Base-by-base conservation (phyloP, 2,329 filamentous ascomycete species). In the Beauveria rudraprayagi region DNA sequence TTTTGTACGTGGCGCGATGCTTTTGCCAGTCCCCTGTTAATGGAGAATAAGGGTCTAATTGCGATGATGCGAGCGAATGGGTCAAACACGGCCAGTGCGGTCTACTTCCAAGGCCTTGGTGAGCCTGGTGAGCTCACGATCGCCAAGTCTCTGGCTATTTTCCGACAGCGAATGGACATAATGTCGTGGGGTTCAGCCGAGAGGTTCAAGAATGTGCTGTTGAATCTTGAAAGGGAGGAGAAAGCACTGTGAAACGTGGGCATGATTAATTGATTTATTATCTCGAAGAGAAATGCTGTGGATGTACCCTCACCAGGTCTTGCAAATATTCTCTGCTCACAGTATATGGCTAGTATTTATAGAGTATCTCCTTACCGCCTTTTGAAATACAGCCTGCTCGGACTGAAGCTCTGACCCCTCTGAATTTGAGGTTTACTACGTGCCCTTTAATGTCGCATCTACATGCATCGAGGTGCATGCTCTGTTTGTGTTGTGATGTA, bases 61-160 rank as follows among this genome's bases (percentile, higher is more conserved):
- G 34, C 16, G 43, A 44, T 14, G 54, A 43, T 19, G 40, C 41
- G 37, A 22, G 28, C 26, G 54, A 46, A 19, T 30, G 43, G 34
- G 37, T 26, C 16, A 54, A 17, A 5, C 19, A 37, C n/a, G 51
- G 48, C 10, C 10, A 40, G 58, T 17, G 26, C 50, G 1, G 51
- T 34, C 7, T 54, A 53, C 24, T 61, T 61, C n/a, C 48, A 61
- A 40, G 58, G 58, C 22, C 43, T 61, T 3, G 58, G 58, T 9
- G 58, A 61, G 17, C 48, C 47, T 26, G 19, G 17, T 14, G 50
- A 61, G 17, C 50, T 61, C n/a, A 55, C 48, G 3, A 61, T 51
- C n/a, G 22, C 58, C 48, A 61, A 61, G 28, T 41, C 26, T n/a
- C 24, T 61, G 48, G 24, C 41, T 8, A 61, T 55, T 17, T 61